Conservation (phyloP, 2,329 filamentous ascomycete species). For the Fusarium liriodendri region DNA sequence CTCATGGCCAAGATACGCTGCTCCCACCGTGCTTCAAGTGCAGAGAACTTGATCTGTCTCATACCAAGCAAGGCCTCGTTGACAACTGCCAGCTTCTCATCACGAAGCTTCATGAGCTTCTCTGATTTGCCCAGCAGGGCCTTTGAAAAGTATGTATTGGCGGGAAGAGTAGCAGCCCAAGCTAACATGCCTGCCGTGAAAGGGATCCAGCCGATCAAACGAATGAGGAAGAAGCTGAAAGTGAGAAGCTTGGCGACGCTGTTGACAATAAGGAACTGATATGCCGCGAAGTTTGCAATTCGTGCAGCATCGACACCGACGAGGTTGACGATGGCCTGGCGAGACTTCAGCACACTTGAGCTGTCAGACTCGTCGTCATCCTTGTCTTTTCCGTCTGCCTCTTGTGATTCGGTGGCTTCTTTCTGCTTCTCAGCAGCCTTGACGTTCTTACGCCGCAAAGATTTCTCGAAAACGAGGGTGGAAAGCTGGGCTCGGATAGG, state of each 20-base stretch:
- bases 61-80: slow-evolving; percentile 84
- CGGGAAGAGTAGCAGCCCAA: slow-evolving; percentile 72
- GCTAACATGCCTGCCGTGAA: slow-evolving; percentile 73
- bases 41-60: slow-evolving; percentile 86
- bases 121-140: slow-evolving; percentile 74
- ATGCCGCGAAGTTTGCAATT: slow-evolving; percentile 75
- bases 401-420: slow-evolving; percentile 48
- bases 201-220: slow-evolving; percentile 77
- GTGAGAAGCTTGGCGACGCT: slow-evolving; percentile 72
- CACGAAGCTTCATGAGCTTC: slow-evolving; percentile 78
- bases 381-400: slow-evolving; percentile 61
- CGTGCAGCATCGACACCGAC: slow-evolving; percentile 81
- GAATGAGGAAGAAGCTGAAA: slow-evolving; percentile 73
- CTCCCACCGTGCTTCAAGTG: slow-evolving; percentile 80
- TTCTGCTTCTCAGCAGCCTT: slow-evolving; percentile 68
- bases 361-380: slow-evolving; percentile 59
- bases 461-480: slow-evolving; percentile 80
- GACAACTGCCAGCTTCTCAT: slow-evolving; percentile 79
- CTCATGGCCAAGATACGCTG: slow-evolving; percentile 72
- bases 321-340: slow-evolving; percentile 80
- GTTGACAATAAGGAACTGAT: slow-evolving; percentile 73
- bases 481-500: slow-evolving; percentile 77
- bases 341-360: slow-evolving; percentile 55
- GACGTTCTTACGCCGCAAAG: slow-evolving; percentile 80
- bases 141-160: slow-evolving; percentile 76